These are phyloP conservation scores for Fusarium citri DNA, from an alignment of 2,329 filamentous ascomycete species.

Conservation along the genomic window DNA sequence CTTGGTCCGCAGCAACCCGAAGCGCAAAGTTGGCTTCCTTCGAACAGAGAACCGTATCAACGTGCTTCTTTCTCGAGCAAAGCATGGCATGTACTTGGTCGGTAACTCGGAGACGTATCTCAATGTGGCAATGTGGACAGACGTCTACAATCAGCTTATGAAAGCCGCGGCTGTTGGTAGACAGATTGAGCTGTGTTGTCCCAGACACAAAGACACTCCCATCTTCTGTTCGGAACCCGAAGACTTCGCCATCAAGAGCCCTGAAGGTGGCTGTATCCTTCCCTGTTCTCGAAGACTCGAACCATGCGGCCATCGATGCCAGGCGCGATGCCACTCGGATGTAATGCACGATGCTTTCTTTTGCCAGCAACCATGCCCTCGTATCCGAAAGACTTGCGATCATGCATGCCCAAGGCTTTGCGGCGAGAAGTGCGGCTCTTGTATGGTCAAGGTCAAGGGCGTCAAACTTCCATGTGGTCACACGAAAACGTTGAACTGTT, in stretches of 20 bases:
- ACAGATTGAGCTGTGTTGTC: constrained; percentile 66
- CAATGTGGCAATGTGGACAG: constrained; percentile 66
- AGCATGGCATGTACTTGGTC: constrained; percentile 77
- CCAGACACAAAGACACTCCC: constrained; percentile 64
- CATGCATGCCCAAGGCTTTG: constrained; percentile 58
- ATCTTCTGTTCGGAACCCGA: constrained; percentile 64
- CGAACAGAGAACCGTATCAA: constrained; percentile 75
- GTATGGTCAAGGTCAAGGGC: constrained; percentile 7
- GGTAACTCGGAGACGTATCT: constrained; percentile 70
- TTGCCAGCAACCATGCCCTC: constrained; percentile 58
- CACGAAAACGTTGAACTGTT: constrained; percentile 10
- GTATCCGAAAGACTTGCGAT: constrained; percentile 54
- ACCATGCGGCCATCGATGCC: constrained; percentile 60
- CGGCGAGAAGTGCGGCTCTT: constrained; percentile 54
- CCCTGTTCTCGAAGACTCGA: constrained; percentile 60
- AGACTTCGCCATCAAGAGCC: constrained; percentile 65
- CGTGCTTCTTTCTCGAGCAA: constrained; percentile 72
- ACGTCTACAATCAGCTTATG: constrained; percentile 20
- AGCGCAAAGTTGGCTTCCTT: constrained; percentile 72
- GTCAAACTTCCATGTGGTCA: constrained; percentile 39
- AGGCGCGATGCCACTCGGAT: constrained; percentile 58
- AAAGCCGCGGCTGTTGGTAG: constrained; percentile 58
- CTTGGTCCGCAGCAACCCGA: constrained; percentile 74
- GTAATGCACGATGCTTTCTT: constrained; percentile 57
- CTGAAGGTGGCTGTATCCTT: constrained; percentile 70